phyloP scores from a whole-genome alignment of 2,329 filamentous ascomycete genomes.

The Raffaelea arxii region DNA sequence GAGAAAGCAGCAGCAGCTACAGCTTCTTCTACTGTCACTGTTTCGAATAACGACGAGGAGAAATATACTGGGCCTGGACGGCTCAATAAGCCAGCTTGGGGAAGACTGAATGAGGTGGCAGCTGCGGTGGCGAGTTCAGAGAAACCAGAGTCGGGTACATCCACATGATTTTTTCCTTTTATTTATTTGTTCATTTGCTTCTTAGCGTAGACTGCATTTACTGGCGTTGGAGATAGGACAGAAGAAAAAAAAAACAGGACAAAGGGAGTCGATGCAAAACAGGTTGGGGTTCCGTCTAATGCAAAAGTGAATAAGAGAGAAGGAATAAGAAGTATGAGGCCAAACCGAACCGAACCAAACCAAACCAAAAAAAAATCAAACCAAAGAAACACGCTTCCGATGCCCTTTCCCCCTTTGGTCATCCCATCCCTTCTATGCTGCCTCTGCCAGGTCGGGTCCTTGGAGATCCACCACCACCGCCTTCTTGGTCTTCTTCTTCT shows the following conservation, averaged over 20 bases:
- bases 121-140: background rate
- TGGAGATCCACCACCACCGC: slow-evolving; percentile 11
- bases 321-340: no score
- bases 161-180: no score
- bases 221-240: no score
- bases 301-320: no score
- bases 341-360: background rate
- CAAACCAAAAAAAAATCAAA: background rate
- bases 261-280: no score
- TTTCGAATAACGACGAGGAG: background rate
- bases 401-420: background rate
- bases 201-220: no score
- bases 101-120: slow-evolving; percentile 27
- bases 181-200: no score
- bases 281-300: no score
- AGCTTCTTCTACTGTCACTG: no score
- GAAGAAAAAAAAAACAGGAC: no score
- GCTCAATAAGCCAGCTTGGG: slow-evolving; percentile 61
- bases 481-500: slow-evolving; percentile 20
- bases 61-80: background rate
- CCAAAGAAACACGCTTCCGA: background rate
- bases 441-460: slow-evolving; percentile 7
- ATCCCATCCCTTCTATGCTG: background rate
- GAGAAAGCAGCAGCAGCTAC: no score
- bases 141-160: no score